A percentile compares a stretch with the other conserved stretches of the same genome.
These are phyloP conservation scores for Ormosia semicastrata DNA, from an alignment of 306 rosid species.

Conservation along the genomic window DNA sequence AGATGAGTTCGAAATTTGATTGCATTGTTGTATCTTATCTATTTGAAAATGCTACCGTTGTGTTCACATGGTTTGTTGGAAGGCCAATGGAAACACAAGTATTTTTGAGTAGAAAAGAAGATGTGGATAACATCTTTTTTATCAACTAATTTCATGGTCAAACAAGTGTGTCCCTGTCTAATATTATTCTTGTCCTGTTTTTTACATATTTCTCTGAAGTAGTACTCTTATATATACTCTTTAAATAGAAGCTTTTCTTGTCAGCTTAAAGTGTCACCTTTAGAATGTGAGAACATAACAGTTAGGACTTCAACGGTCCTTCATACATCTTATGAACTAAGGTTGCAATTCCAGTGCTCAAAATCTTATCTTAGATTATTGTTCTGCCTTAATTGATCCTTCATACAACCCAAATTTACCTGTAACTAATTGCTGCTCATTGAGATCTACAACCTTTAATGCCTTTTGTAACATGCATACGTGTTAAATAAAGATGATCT, in stretches of 20 bases:
- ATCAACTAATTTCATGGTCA: slow-evolving; percentile 7
- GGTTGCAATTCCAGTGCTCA: not conserved
- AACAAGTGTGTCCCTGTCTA: not conserved
- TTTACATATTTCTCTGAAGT: not conserved
- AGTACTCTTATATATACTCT: not conserved
- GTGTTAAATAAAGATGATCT: not conserved
- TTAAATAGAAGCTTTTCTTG: too few species aligned
- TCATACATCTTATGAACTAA: not conserved
- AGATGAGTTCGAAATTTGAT: not conserved
- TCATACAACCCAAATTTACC: not conserved
- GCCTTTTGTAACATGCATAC: not conserved
- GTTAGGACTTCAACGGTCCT: not conserved
- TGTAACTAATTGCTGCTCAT: not conserved
- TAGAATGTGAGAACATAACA: not conserved
- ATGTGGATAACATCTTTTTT: not conserved
- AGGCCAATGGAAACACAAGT: not conserved
- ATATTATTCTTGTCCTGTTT: slow-evolving; percentile 5
- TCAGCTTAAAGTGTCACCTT: too few species aligned
- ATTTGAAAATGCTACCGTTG: not conserved
- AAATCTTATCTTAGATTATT: not conserved
- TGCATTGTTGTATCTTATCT: not conserved
- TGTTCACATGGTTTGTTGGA: not conserved
- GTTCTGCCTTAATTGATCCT: not conserved
- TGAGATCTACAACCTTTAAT: slow-evolving; percentile 14
- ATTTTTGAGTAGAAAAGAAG: not conserved